Percentiles rank a stretch among this genome's conserved stretches.
Conservation (phyloP, 495 filamentous ascomycete genomes). For the Aspergillus cristatus region DNA sequence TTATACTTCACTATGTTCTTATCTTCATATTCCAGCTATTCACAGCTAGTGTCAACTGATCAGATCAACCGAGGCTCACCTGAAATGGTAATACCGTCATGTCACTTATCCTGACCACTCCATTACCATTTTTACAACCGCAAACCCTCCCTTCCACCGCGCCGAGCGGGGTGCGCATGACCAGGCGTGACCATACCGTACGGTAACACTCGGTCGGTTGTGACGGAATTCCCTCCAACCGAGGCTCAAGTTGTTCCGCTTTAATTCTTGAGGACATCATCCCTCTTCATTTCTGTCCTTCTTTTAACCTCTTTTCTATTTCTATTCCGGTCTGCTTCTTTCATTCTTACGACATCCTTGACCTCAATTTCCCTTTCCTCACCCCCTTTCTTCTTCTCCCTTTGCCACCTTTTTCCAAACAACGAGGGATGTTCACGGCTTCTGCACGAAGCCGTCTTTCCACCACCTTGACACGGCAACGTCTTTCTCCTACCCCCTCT, state of each 20-base stretch:
- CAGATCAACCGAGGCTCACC: too few relatives aligned
- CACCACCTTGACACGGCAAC: constrained; percentile 29
- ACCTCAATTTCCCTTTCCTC: constrained; percentile 4
- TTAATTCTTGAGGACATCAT: background rate
- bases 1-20: too few relatives aligned
- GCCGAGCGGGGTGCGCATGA: too few relatives aligned
- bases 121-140: too few relatives aligned
- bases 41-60: too few relatives aligned
- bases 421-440: constrained; percentile 40
- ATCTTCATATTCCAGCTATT: too few relatives aligned
- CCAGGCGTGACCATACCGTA: constrained; percentile 11
- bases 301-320: constrained; percentile 3
- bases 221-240: constrained; percentile 7
- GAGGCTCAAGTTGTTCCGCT: too few relatives aligned
- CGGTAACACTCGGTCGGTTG: constrained; percentile 4
- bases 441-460: constrained; percentile 39
- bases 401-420: constrained; percentile 10
- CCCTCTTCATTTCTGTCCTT: constrained; percentile 5
- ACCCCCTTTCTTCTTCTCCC: constrained; percentile 7
- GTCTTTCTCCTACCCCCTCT: constrained; percentile 29
- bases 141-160: too few relatives aligned
- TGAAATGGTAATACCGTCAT: too few relatives aligned
- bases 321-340: constrained; percentile 1
- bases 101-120: too few relatives aligned
- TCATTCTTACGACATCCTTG: background rate